Base-by-base conservation (phyloP, 2,329 filamentous ascomycete genomes). In the Stachybotrys echinatus region DNA sequence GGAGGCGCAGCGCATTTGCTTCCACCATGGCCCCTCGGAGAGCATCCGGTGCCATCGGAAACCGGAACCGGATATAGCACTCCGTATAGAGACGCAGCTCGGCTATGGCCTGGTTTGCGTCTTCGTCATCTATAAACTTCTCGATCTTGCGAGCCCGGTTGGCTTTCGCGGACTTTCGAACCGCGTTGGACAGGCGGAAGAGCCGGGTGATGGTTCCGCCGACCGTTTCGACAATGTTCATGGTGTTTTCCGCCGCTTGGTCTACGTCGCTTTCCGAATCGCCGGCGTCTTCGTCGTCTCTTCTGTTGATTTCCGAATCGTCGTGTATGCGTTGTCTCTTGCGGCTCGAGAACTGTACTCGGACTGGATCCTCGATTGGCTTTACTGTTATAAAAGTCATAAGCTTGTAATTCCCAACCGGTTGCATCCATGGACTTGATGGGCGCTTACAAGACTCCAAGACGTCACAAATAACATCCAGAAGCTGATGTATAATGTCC, bases 41-140 rank as follows among this genome's bases (percentile, higher is more conserved):
- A 7, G 58, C 21, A 19, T 61, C 58, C 12, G 58, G 52, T 42
- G 60, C 56, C 51, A 52, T 20, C 2, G 61, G 55, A 56, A 61
- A 63, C 46, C 57, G 60, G 50, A 57, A 61, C 14, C 46, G 19
- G 53, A 63, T 61, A 48, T 63, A 63, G 58, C 56, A 58, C 50
- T 58, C 46, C 17, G 61, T 63, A 50, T 62, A 61, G 45, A 61
- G 51, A 58, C 60, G 56, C 43, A 61, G 54, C 40, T 63, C 60
- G 21, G 21, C 54, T 40, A 63, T 58, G 23, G 60, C 61, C 6
- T 50, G 54, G 40, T 63, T 63, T 56, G 60, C 51, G 22, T 62
- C 52, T 58, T 60, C 54, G 38, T 62, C 59, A 50, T 54, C 55
- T 48, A 21, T 58, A 52, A 60, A 61, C 38, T 50, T 47, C 51